Evolutionary conservation across 2,329 filamentous ascomycete species (phyloP), one percentile per base, ranked within the genome.

Genomic region (Aspergillus neoniger): DNA sequence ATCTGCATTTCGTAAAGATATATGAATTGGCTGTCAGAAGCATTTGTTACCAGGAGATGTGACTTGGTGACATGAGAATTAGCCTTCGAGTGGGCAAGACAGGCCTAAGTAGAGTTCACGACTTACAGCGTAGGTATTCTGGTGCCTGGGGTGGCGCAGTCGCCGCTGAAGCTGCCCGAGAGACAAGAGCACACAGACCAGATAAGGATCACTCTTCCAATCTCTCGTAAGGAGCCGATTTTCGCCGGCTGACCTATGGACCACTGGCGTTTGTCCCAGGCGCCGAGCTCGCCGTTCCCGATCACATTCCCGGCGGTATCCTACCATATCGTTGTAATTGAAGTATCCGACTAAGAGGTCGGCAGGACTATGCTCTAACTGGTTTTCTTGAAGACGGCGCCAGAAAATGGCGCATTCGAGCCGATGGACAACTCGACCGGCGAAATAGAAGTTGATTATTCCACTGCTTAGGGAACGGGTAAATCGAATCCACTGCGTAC

Each of bases 161-260:
- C 39, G 58, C 43, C 62, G 50, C 36, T 65, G 55, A n/a, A 61
- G 36, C 47, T 67, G 65, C 14, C 61, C 63, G 23, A 67, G 57
- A 39, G 63, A 57, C 21, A 67, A 49, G 15, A 67, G 54, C 36
- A 53, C 41, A 54, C 63, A 64, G 21, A 65, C 2, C 17, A 63
- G 63, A 54, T 67, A 65, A 12, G 63, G 61, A 55, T 65, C 63
- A 32, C 59, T 41, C 8, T 32, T 58, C 65, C 63, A 65, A 43
- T 63, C 50, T 7, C 51, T 51, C 12, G 59, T 32, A 32, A 32
- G 30, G 30, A 32, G 30, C 30, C 30, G 10, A 10, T 32, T 32
- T 12, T 32, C 30, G 30, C 30, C 30, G 4, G 30, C 9, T 32
- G 30, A 32, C 30, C 10, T 32, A 10, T 32, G 30, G 10, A 12